phyloP scores from a whole-genome alignment of 78 protist species.

The Chrysochromulina parva region DNA sequence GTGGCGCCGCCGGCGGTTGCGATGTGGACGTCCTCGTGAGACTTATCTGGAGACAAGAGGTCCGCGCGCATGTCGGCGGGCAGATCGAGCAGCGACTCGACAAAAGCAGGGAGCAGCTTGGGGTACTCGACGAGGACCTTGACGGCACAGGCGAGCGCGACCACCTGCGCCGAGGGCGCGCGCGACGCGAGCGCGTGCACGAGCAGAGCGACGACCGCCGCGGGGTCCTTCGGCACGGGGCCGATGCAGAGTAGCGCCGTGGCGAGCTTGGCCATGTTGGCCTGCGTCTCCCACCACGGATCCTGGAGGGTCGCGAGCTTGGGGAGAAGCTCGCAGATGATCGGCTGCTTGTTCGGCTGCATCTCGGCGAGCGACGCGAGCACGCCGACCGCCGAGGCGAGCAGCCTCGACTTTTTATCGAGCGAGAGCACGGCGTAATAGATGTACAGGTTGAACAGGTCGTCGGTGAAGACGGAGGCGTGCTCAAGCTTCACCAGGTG shows the following conservation, averaged over 20 bases:
- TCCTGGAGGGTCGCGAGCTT: neutral
- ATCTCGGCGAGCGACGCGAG: neutral
- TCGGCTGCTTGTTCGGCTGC: neutral
- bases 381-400: neutral
- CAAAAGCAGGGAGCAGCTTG: neutral
- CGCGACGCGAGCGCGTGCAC: neutral
- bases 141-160: neutral
- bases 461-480: neutral
- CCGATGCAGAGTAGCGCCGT: neutral
- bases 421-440: slow-evolving; percentile 38
- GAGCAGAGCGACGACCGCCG: neutral
- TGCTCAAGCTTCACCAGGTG: neutral
- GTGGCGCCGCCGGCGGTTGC: neutral
- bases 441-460: slow-evolving; percentile 45
- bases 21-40: neutral
- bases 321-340: neutral
- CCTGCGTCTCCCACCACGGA: slow-evolving; percentile 23
- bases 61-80: neutral
- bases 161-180: neutral
- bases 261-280: neutral
- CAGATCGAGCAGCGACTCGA: neutral
- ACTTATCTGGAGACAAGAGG: neutral
- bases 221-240: neutral
- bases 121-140: neutral
- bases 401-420: neutral